Evolutionary conservation across 2,329 filamentous ascomycete genomes (phyloP), one percentile per base, ranked within the genome.

Genomic region (Juglanconis sp.): DNA sequence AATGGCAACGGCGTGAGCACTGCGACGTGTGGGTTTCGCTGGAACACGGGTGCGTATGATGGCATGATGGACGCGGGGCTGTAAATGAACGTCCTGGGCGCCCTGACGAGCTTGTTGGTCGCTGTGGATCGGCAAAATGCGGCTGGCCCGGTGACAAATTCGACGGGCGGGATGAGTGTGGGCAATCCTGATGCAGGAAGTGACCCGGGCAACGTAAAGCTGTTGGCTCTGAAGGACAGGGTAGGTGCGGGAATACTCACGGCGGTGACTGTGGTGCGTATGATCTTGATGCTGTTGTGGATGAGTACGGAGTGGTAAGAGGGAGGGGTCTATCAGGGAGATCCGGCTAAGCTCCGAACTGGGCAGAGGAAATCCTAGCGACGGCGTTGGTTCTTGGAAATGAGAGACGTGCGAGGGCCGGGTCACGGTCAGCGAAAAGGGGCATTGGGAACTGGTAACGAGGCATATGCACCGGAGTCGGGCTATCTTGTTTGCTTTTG

Each of bases 1-100:
- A 63, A 63, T 32, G 50, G 50, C 15, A 54, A 63, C 46, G 57
- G 57, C n/a, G 75, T 75, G 15, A 74, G 73, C 5, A 73, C 76
- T 55, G 73, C 78, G 17, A 75, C 74, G 8, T 86, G 83, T 66
- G 78, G 81, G 4, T 74, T 81, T 30, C 71, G 72, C 42, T 86
- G 82, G 82, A 79, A 76, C 38, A 67, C 67, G 3, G 74, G 71
- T 0, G 68, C 65, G 2, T 81, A 76, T 64, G 80, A 82, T 63
- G 79, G 79, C n/a, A 76, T 74, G 61, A 74, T 69, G 10, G 77
- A 76, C 49, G 79, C 83, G 59, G 81, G 82, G 11, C 79, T 84
- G 68, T 73, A 83, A 69, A 80, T 84, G 72, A 80, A 77, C 61
- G 81, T 76, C 0, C 72, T 83, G 32, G 77, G 78, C 30, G 74